These are phyloP conservation scores for Pseudopyrenochaeta lycopersici DNA, from an alignment of 2,329 filamentous ascomycete genomes.

Conservation along the genomic window DNA sequence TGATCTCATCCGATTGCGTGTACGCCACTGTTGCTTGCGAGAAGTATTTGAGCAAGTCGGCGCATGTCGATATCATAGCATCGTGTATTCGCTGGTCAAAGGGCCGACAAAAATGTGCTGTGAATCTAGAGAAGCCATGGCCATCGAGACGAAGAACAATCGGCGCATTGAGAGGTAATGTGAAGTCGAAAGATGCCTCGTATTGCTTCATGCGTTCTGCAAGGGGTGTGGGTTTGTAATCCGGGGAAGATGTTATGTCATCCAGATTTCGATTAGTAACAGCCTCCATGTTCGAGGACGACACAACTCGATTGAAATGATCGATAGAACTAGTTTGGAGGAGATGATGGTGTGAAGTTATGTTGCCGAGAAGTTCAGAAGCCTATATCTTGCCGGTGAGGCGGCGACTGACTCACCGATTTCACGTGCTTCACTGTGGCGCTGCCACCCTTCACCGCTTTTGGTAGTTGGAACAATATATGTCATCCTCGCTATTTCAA, in stretches of 20 bases:
- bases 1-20: constrained; percentile 47
- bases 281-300: not conserved
- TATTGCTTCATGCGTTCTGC: constrained; percentile 45
- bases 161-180: constrained; percentile 26
- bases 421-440: not conserved
- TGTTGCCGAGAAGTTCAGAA: no score
- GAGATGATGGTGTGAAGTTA: not conserved
- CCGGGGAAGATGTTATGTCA: not conserved
- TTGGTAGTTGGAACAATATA: not conserved
- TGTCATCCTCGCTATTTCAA: not conserved
- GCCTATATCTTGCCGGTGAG: not conserved
- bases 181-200: constrained; percentile 36
- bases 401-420: not conserved
- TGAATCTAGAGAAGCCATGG: constrained; percentile 43
- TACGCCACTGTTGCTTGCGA: constrained; percentile 39
- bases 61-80: constrained; percentile 38
- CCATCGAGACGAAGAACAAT: constrained; percentile 42
- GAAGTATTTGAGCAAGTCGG: constrained; percentile 39
- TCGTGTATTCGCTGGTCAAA: constrained; percentile 44
- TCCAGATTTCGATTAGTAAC: not conserved
- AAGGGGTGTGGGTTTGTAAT: constrained; percentile 18
- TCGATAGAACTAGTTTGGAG: not conserved
- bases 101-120: constrained; percentile 34
- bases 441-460: not conserved
- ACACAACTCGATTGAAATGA: not conserved